Evolutionary conservation across 306 rosid species (phyloP), one percentile per base, ranked within the genome.

Genomic region (Vachellia pachyceras): DNA sequence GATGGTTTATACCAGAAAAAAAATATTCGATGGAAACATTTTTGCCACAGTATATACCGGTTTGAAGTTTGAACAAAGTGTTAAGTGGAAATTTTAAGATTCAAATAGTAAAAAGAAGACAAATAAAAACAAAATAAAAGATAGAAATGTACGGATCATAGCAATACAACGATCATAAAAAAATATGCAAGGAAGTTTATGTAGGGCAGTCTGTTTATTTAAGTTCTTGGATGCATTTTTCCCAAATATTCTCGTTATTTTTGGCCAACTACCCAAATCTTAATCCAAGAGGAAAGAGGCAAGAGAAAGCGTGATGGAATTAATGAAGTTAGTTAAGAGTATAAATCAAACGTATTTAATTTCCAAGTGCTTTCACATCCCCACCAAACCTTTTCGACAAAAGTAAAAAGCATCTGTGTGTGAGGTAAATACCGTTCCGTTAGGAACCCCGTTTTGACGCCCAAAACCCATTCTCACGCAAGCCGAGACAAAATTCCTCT

Each of bases 391-490:
- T 22, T 54, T 2, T 52, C 22, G 77, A 39, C 82, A 78, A 22
- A 81, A 75, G 70, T 75, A 68, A 75, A 64, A 77, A 72, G 73
- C n/a, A n/a, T n/a, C n/a, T 52, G 4, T 23, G 40, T 11, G 25
- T 20, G 29, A 54, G 75, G 55, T 36, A 65, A 36, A n/a, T 72
- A 77, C 74, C 78, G 78, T n/a, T n/a, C 82, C 81, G 84, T 84
- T 78, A 41, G 23, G 88, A 77, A n/a, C n/a, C n/a, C n/a, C n/a
- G n/a, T n/a, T n/a, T n/a, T n/a, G n/a, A n/a, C n/a, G n/a, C n/a
- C n/a, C n/a, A n/a, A n/a, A n/a, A n/a, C n/a, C n/a, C n/a, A n/a
- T n/a, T n/a, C n/a, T n/a, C n/a, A n/a, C n/a, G n/a, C n/a, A n/a
- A n/a, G n/a, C n/a, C n/a, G n/a, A n/a, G n/a, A n/a, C n/a, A n/a